A percentile compares a stretch with the other conserved stretches of the same genome.
These are phyloP conservation scores for Cymbidium sinense DNA, from an alignment of 106 monocot species.

Conservation along the genomic window DNA sequence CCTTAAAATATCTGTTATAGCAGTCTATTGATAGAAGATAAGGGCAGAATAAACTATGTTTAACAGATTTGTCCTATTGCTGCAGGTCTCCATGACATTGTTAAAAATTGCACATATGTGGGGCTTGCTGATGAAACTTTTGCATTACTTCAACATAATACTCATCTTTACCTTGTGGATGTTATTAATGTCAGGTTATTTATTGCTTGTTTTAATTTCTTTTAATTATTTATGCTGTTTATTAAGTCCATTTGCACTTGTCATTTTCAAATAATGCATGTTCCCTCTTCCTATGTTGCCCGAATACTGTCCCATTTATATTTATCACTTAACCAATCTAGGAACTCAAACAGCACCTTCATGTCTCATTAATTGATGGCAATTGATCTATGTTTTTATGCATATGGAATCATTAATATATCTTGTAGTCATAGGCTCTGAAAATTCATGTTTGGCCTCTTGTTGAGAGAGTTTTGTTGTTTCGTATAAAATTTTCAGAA, in stretches of 20 bases:
- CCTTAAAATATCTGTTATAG: not conserved
- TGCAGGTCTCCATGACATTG: conserved; percentile 66
- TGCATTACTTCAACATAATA: conserved; percentile 79
- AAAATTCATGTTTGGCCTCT: too few species aligned
- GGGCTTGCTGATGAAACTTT: conserved; percentile 96
- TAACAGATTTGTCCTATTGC: conserved; percentile 11
- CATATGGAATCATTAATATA: not conserved
- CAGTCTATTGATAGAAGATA: not conserved
- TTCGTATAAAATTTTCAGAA: too few species aligned
- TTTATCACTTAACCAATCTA: not conserved
- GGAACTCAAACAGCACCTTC: not conserved
- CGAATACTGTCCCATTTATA: not conserved
- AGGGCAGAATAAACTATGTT: conserved; percentile 3
- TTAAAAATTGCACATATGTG: conserved; percentile 90
- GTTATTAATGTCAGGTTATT: conserved; percentile 79
- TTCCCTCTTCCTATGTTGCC: not conserved
- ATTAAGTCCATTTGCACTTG: not conserved
- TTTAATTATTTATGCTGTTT: not conserved
- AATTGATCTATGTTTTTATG: not conserved
- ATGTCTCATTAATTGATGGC: not conserved
- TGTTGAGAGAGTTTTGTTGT: too few species aligned
- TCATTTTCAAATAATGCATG: not conserved
- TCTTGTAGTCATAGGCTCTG: not conserved
- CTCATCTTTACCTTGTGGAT: conserved; percentile 83
- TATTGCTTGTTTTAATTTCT: not conserved